Evolutionary conservation across 2,329 filamentous ascomycete species (phyloP).

Genomic region (Parasarocladium wereldwijsianum): DNA sequence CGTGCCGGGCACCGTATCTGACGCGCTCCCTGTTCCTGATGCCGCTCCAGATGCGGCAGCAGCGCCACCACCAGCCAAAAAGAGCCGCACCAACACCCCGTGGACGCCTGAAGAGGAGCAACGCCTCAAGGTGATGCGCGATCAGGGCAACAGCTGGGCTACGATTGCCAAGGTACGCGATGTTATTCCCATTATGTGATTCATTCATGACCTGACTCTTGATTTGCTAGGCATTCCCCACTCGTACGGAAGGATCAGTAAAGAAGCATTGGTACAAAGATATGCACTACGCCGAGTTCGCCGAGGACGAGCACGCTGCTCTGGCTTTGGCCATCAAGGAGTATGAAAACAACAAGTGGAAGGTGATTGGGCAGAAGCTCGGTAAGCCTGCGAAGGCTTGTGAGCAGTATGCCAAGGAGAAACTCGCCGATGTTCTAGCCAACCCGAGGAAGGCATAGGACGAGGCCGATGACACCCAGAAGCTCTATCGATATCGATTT

Average conservation of each 20-base stretch:
- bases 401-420: conserved; percentile 32
- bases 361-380: conserved; percentile 89
- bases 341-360: conserved; percentile 98
- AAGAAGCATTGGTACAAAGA: conserved; percentile 99
- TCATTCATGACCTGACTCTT: conserved; percentile 3
- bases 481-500: no score
- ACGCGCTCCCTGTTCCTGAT: conserved; percentile 1
- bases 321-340: conserved; percentile 92
- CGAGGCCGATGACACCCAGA: no score
- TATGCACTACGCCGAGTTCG: conserved; percentile 99
- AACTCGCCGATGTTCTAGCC: conserved; percentile 7
- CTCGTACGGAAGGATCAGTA: conserved; percentile 87
- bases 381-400: conserved; percentile 84
- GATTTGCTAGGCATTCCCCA: conserved; percentile 62
- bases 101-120: conserved; percentile 95
- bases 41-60: conserved; percentile 3
- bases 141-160: conserved; percentile 87
- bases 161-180: conserved; percentile 95
- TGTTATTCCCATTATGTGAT: conserved; percentile 10
- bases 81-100: conserved; percentile 94
- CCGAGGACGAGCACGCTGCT: conserved; percentile 94
- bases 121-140: conserved; percentile 83
- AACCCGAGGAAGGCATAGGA: no score
- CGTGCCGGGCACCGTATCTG: conserved; percentile 12
- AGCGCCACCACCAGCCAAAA: conserved; percentile 54